Evolutionary conservation across 345 rosid genomes (phyloP).

Genomic region (Rhodomyrtus tomentosa): DNA sequence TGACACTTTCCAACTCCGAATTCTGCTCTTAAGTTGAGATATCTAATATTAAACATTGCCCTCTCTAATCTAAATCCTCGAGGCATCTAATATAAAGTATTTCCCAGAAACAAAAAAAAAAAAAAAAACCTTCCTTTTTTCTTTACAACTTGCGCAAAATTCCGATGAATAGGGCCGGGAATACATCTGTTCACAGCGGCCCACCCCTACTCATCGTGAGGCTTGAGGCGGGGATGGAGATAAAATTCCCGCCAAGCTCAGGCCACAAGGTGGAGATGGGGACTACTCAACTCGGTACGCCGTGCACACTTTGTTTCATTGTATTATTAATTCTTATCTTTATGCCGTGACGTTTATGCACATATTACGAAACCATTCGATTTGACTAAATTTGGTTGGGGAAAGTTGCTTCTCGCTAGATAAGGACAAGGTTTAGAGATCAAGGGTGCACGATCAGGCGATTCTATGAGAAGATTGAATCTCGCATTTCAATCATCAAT

Average conservation of each 20-base stretch:
- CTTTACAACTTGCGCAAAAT: background rate
- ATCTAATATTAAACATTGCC: background rate
- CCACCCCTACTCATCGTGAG: background rate
- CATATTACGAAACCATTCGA: background rate
- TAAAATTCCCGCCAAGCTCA: background rate
- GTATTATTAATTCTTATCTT: background rate
- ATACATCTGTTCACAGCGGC: background rate
- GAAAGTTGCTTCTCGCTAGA: rapidly evolving
- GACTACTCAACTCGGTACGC: background rate
- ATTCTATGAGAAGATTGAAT: background rate
- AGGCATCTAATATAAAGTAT: background rate
- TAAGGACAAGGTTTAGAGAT: background rate
- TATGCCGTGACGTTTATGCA: background rate
- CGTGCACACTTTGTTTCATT: background rate
- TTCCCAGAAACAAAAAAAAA: background rate
- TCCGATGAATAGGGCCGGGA: background rate
- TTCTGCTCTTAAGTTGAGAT: background rate
- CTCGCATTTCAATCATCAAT: background rate
- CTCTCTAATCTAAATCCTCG: background rate
- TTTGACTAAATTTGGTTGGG: background rate
- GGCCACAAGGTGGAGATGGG: background rate
- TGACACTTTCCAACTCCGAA: background rate
- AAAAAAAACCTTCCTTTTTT: background rate
- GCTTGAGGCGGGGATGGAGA: background rate
- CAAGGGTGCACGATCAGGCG: background rate